Percentiles rank a stretch among this genome's conserved stretches.
phyloP scores from a whole-genome alignment of 2,329 filamentous ascomycete species.

The Monosporascus cannonballus region DNA sequence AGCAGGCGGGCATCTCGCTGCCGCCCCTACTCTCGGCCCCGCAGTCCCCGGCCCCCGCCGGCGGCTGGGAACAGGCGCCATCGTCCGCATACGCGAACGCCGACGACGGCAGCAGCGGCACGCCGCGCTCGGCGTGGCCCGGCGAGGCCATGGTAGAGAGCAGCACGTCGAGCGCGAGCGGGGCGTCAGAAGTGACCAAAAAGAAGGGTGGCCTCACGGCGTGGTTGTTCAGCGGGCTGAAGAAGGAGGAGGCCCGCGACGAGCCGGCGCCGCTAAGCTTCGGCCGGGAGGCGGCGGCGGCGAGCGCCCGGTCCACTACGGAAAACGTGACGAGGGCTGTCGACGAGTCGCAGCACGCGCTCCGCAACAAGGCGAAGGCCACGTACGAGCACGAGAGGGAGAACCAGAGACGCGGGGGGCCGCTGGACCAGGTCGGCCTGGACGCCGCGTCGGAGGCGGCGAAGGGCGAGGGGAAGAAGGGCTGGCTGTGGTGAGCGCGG shows the following conservation, averaged over 20 bases:
- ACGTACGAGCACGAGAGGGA: conserved; percentile 45
- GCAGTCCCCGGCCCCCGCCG: conserved; percentile 12
- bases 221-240: conserved; percentile 34
- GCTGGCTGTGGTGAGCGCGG: conserved; percentile 36
- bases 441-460: conserved; percentile 21
- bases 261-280: conserved; percentile 15
- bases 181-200: conserved; percentile 10
- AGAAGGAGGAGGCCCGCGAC: conserved; percentile 26
- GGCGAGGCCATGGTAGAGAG: conserved; percentile 17
- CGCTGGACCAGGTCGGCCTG: conserved; percentile 43
- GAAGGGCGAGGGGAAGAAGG: conserved; percentile 35
- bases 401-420: conserved; percentile 44
- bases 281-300: conserved; percentile 25
- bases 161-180: conserved; percentile 10
- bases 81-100: too few relatives aligned
- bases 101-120: not conserved
- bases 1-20: conserved; percentile 38
- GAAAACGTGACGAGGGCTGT: conserved; percentile 16
- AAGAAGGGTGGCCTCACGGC: conserved; percentile 20
- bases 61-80: conserved; percentile 14
- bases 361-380: conserved; percentile 34
- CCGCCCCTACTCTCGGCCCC: conserved; percentile 46
- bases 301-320: conserved; percentile 13
- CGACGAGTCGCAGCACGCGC: conserved; percentile 25
- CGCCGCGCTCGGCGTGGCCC: conserved; percentile 14